These are phyloP conservation scores for Xylaria sp. DNA, from an alignment of 2,329 filamentous ascomycete genomes.

Conservation along the genomic window DNA sequence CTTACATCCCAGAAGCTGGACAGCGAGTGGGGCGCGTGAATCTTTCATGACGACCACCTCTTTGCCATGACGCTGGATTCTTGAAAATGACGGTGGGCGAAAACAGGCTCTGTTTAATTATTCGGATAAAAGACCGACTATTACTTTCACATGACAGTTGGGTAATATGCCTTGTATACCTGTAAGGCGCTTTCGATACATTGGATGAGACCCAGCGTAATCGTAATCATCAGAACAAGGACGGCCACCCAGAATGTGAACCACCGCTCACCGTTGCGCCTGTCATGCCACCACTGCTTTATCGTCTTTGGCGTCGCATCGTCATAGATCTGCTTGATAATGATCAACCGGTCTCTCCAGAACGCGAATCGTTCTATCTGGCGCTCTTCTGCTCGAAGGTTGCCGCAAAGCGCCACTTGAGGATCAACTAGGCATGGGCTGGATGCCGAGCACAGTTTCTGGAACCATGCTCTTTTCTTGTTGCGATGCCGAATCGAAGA, in stretches of 20 bases:
- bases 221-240: constrained; percentile 50
- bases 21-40: not conserved
- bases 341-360: constrained; percentile 56
- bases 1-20: not conserved
- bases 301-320: constrained; percentile 51
- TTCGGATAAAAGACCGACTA: not conserved
- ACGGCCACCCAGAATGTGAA: constrained; percentile 59
- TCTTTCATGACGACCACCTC: not conserved
- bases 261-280: constrained; percentile 55
- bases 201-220: constrained; percentile 55
- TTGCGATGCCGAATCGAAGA: constrained; percentile 39
- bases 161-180: constrained; percentile 46
- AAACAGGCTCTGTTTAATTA: not conserved
- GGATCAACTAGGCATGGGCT: constrained; percentile 43
- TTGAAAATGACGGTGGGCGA: not conserved
- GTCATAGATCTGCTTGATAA: constrained; percentile 56
- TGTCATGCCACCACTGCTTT: constrained; percentile 56
- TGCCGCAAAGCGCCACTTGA: constrained; percentile 44
- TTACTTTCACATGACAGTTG: constrained; percentile 5
- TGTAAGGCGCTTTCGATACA: constrained; percentile 55
- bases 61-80: constrained; percentile 1
- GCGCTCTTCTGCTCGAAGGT: constrained; percentile 49
- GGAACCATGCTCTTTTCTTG: constrained; percentile 22
- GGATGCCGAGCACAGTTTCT: constrained; percentile 10
- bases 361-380: constrained; percentile 50